Percentiles rank a stretch among this genome's conserved stretches.
Evolutionary conservation across 83 land plant species (phyloP).

Genomic region (Larix sibirica): DNA sequence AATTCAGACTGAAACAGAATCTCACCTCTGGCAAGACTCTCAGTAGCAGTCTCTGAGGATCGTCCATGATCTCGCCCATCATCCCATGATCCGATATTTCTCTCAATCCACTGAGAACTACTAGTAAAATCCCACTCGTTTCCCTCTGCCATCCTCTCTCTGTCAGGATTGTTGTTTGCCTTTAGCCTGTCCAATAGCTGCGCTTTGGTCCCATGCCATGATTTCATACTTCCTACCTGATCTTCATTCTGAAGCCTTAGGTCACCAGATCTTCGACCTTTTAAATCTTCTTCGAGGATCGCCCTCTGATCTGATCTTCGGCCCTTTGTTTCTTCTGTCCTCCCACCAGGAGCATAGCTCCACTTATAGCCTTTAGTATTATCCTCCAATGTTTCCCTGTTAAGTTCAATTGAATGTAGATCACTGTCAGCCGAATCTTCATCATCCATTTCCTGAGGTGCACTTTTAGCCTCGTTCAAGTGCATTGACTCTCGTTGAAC

Average conservation of each 20-base stretch:
- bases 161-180: constrained; percentile 15
- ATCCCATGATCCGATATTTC: constrained; percentile 16
- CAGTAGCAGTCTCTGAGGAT: constrained; percentile 17
- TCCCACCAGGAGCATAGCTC: constrained; percentile 28
- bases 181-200: constrained; percentile 13
- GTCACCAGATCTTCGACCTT: constrained; percentile 30
- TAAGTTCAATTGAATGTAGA: constrained; percentile 72
- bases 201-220: not conserved
- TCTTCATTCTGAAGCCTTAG: constrained; percentile 22
- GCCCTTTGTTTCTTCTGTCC: constrained; percentile 21
- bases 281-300: constrained; percentile 18
- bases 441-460: constrained; percentile 13
- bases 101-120: constrained; percentile 20
- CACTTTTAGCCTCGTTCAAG: constrained; percentile 18
- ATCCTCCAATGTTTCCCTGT: constrained; percentile 41
- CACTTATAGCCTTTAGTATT: constrained; percentile 38
- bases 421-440: constrained; percentile 63
- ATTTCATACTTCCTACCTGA: not conserved
- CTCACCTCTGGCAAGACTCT: constrained; percentile 5
- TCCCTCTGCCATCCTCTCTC: constrained; percentile 29
- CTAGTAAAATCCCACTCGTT: constrained; percentile 28
- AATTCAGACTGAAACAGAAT: constrained; percentile 3
- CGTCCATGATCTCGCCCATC: constrained; percentile 25
- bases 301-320: constrained; percentile 18
- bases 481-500: not conserved